Conservation (phyloP, 352 stramenopile genomes). For the Phytophthora podocarpi region DNA sequence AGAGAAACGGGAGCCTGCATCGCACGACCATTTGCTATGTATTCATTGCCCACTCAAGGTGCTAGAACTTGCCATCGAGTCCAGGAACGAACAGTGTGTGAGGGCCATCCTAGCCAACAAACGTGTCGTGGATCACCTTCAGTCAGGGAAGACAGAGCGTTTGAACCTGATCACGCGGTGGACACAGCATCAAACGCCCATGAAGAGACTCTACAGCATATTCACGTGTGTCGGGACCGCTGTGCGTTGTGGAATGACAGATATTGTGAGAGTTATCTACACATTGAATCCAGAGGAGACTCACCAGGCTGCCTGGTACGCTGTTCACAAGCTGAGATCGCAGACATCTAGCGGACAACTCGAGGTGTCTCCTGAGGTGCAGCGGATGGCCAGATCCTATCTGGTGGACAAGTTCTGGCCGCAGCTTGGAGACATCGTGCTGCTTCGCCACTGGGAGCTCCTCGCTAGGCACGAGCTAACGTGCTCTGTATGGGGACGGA, state of each 20-base stretch:
- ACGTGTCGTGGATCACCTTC: conserved; percentile 7
- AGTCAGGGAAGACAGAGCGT: conserved; percentile 1
- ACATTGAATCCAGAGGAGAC: conserved; percentile 16
- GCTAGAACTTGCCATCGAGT: conserved; percentile 15
- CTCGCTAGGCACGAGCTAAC: neutral
- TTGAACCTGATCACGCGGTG: conserved; percentile 15
- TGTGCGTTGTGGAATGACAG: conserved; percentile 7
- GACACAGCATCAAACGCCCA: conserved; percentile 3
- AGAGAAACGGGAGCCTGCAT: neutral
- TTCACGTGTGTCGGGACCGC: conserved; percentile 19
- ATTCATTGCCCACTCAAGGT: conserved; percentile 14
- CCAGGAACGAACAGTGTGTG: conserved; percentile 2
- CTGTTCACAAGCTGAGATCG: conserved; percentile 4
- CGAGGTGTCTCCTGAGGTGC: neutral
- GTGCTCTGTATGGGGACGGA: neutral
- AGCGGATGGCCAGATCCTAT: neutral
- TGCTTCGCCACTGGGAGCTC: conserved; percentile 8
- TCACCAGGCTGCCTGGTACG: conserved; percentile 14
- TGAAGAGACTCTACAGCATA: conserved; percentile 17
- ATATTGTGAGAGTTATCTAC: conserved; percentile 8
- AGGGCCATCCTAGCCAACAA: conserved; percentile 8
- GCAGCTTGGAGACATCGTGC: neutral
- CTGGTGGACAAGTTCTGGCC: conserved; percentile 1
- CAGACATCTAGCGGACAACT: neutral
- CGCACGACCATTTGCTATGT: conserved; percentile 2